Evolutionary conservation across 2,329 filamentous ascomycete species (phyloP), one percentile per base, ranked within the genome.

Genomic region (Raffaelea arxii): DNA sequence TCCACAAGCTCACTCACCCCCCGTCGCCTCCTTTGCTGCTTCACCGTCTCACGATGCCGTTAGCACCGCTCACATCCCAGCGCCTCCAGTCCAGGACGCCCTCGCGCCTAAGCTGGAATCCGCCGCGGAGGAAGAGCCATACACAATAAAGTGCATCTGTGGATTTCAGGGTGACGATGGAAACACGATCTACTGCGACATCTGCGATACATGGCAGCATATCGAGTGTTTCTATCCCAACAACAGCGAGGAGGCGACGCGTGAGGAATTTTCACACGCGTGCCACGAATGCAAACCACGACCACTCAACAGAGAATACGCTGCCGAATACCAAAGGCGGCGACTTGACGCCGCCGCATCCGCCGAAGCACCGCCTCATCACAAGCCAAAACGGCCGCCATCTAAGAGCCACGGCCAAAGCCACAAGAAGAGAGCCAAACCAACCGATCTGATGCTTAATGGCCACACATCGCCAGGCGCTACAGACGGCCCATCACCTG

Each of bases 131-230:
- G 85, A 90, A 66, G 85, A 91, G 65, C 84, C 84, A 18, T 94
- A 94, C 65, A 94, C 87, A 49, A 96, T 97, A 71, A 95, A 94
- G 74, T 98, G 92, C 77, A 94, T 97, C 58, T 98, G 92, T 69
- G 82, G 82, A 63, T 96, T 85, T 66, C 72, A 80, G 63, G 89
- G 94, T 70, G 92, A 98, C 73, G 92, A 98, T 72, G 92, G 92
- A 66, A 91, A 87, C 66, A 98, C 92, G 50, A 94, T 98, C 52
- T 88, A 90, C 66, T 98, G 92, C 74, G 92, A 97, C 63, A 79
- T 75, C 49, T 98, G 92, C 73, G 86, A 95, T 62, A 92, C 89
- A 43, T 98, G 92, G 92, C 92, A 98, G 67, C 92, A 98, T 66
- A 94, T 95, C 58, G 83, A 89, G 62, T 98, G 92, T 68, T 97